Conservation (phyloP, 371 early-diverging fungal genomes). For the Apophysomyces variabilis region DNA sequence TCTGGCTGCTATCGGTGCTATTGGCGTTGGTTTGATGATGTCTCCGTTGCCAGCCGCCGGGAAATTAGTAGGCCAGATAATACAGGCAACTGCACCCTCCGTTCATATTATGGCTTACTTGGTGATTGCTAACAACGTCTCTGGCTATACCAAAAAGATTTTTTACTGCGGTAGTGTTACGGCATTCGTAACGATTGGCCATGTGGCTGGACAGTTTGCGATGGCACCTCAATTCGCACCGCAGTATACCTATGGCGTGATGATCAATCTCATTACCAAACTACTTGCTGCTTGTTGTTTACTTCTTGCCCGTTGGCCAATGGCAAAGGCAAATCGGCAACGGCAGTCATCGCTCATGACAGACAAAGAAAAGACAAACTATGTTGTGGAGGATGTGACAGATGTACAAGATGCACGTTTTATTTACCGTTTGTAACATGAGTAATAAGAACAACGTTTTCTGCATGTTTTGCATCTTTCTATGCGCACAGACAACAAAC, state of each 20-base stretch:
- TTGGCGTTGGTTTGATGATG: conserved; percentile 36
- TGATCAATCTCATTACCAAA: background rate
- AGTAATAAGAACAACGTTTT: no score
- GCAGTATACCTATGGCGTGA: background rate
- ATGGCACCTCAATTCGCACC: conserved; percentile 4
- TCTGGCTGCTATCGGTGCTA: conserved; percentile 29
- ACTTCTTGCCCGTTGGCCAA: conserved; percentile 10
- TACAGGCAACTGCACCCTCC: conserved; percentile 20
- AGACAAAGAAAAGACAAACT: no score
- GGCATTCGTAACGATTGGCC: background rate
- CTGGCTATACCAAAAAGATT: conserved; percentile 8
- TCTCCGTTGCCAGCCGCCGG: conserved; percentile 27
- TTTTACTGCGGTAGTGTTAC: conserved; percentile 10
- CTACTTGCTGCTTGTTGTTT: background rate
- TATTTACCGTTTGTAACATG: conserved; percentile 20
- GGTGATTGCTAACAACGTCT: background rate
- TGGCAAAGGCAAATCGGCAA: conserved; percentile 13
- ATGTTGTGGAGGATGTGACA: conserved; percentile 24
- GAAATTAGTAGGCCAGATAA: conserved; percentile 1
- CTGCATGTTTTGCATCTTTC: no score
- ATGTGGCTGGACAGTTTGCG: background rate
- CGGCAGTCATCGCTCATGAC: conserved; percentile 5
- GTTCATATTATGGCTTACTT: conserved; percentile 17
- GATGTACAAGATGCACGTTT: conserved; percentile 25
- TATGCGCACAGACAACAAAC: no score